Base-by-base conservation (phyloP, 768 basidiomycete genomes). In the Botryobasidium botryosum region DNA sequence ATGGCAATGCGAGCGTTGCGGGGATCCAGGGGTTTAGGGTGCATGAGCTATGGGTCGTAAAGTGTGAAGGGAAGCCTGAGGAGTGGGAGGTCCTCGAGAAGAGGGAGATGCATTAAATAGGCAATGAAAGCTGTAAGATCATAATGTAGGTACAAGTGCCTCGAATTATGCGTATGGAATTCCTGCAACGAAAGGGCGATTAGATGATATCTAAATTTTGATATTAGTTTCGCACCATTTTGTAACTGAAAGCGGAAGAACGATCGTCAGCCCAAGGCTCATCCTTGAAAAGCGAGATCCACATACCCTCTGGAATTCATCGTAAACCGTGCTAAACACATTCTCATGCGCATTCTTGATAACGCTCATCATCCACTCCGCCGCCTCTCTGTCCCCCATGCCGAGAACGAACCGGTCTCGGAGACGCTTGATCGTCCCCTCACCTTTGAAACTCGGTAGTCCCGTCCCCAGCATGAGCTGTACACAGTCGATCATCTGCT, bases 401-500 rank as follows among this genome's bases (percentile, higher is more conserved):
- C 77, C 72, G 26, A 82, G 68, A 33, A 74, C 78, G 65, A 94
- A 99, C 20, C 94, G 73, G 49, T 94, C 88, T 46, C 74, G 69
- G 35, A 99, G 65, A 24, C 94, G 66, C 52, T 73, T 75, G 59
- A 97, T 91, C 3, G 94, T 97, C 0, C 67, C 67, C 57, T 97
- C 91, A 37, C 92, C 94, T 58, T 96, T 97, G 73, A 97, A 97
- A 5, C 85, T 90, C 8, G 94, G 94, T 23, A 99, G 65, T 10
- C 80, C 86, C 6, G 94, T 90, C 31, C 81, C 90, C 13, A 97
- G 71, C 94, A 99, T 99, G 44, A 97, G 70, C 49, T 78, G 79
- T 2, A 84, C 83, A 5, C 90, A 79, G 56, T 80, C 77, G 52
- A 91, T 71, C 20, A 99, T 71, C 53, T 92, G 85, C 37, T 90